Conservation (phyloP, 495 filamentous ascomycete genomes). For the Talaromyces ruber region DNA sequence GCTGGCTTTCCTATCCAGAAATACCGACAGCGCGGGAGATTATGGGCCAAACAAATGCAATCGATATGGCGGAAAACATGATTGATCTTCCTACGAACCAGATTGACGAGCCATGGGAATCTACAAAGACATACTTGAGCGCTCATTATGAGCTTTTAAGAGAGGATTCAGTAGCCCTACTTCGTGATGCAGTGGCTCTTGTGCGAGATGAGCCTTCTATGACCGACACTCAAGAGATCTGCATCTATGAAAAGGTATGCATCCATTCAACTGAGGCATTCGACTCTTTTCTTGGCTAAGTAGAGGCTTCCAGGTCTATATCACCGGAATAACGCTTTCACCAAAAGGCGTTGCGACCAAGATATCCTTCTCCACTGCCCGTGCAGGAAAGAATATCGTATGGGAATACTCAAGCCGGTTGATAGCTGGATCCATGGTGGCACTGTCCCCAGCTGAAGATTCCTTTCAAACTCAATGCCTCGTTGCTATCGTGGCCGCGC, state of each 20-base stretch:
- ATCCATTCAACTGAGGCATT: background rate
- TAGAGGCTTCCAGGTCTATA: conserved; percentile 45
- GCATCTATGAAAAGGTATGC: conserved; percentile 66
- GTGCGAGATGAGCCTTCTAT: conserved; percentile 34
- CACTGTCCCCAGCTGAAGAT: conserved; percentile 55
- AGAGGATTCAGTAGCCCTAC: conserved; percentile 50
- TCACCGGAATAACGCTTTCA: conserved; percentile 55
- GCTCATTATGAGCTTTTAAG: conserved; percentile 60
- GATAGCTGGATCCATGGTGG: conserved; percentile 60
- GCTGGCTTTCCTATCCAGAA: conserved; percentile 36
- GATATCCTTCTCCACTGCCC: conserved; percentile 60
- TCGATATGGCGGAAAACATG: conserved; percentile 14
- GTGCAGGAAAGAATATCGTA: conserved; percentile 58
- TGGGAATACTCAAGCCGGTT: conserved; percentile 75
- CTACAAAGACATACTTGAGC: conserved; percentile 46
- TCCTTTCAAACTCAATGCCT: conserved; percentile 57
- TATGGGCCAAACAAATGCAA: conserved; percentile 14
- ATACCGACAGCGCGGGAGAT: conserved; percentile 38
- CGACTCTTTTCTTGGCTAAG: background rate
- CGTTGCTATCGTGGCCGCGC: conserved; percentile 65
- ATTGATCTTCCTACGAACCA: conserved; percentile 27
- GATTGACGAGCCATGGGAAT: conserved; percentile 34
- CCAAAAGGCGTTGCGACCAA: conserved; percentile 54
- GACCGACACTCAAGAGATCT: conserved; percentile 45
- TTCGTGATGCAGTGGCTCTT: conserved; percentile 50